These are phyloP conservation scores for Verticillium nonalfalfae DNA, from an alignment of 2,329 filamentous ascomycete species.

Conservation along the genomic window DNA sequence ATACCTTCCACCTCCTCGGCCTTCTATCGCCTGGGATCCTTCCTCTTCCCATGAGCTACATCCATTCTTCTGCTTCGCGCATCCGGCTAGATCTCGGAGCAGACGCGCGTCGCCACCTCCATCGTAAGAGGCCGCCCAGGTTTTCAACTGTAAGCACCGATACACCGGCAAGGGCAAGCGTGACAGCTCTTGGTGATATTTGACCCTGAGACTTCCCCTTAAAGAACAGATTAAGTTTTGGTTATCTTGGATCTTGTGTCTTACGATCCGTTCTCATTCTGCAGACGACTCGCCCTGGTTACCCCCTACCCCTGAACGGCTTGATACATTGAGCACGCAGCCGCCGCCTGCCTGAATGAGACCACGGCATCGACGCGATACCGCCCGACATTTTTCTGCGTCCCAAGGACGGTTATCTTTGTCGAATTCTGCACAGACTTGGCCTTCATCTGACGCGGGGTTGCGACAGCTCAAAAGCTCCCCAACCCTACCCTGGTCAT, in stretches of 20 bases:
- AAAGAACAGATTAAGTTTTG: too few relatives aligned
- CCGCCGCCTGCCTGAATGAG: not conserved
- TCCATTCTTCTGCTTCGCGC: not conserved
- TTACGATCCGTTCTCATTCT: too few relatives aligned
- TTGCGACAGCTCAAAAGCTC: too few relatives aligned
- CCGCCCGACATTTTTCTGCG: not conserved
- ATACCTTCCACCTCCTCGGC: not conserved
- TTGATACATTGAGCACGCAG: not conserved
- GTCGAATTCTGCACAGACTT: too few relatives aligned
- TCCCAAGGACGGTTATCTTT: not conserved
- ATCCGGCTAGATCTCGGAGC: not conserved
- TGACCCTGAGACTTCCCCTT: too few relatives aligned
- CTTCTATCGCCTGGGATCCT: not conserved
- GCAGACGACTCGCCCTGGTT: too few relatives aligned
- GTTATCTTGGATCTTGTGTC: too few relatives aligned
- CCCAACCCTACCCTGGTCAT: too few relatives aligned
- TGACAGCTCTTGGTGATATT: not conserved
- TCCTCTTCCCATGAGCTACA: not conserved
- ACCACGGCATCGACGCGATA: not conserved
- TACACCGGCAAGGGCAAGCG: not conserved
- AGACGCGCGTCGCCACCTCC: not conserved
- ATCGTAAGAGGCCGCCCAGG: not conserved
- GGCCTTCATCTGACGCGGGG: too few relatives aligned
- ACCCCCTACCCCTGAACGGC: not conserved
- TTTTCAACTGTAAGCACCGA: not conserved